phyloP scores from a whole-genome alignment of 768 basidiomycete genomes.

The button mushroom (Agaricus bisporus) region DNA sequence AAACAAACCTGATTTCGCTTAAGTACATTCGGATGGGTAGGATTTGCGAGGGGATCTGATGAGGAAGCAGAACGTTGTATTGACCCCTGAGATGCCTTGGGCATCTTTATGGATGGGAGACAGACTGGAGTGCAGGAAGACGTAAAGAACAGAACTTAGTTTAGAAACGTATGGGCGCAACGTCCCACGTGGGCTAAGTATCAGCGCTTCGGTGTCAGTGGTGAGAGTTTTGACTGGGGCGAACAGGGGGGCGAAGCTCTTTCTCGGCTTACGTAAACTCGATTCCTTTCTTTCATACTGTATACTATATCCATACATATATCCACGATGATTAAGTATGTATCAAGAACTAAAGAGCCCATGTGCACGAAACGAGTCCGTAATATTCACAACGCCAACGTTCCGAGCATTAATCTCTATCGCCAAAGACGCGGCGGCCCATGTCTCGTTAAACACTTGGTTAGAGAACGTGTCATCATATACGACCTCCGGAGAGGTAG shows the following conservation, averaged over 20 bases:
- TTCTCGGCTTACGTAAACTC: not conserved
- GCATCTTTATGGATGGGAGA: slow-evolving; percentile 4
- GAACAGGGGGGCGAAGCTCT: no score
- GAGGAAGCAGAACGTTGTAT: slow-evolving; percentile 20
- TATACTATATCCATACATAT: not conserved
- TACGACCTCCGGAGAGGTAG: slow-evolving; percentile 44
- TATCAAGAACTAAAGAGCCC: slow-evolving; percentile 25
- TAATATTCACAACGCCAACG: slow-evolving; percentile 39
- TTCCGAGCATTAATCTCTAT: slow-evolving; percentile 23
- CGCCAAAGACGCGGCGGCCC: slow-evolving; percentile 37
- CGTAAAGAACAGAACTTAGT: not conserved
- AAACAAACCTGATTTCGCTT: slow-evolving; percentile 46
- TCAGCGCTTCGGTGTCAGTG: not conserved
- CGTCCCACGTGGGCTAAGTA: slow-evolving; percentile 3
- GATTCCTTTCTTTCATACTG: not conserved
- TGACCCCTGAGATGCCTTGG: slow-evolving; percentile 10
- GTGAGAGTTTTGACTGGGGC: no score
- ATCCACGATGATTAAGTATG: slow-evolving; percentile 13
- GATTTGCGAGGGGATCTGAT: slow-evolving; percentile 19
- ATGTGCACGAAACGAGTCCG: slow-evolving; percentile 29
- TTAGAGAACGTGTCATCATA: slow-evolving; percentile 42
- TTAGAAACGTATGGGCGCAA: not conserved
- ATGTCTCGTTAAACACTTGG: slow-evolving; percentile 39
- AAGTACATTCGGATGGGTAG: slow-evolving; percentile 39
- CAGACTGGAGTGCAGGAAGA: not conserved